Evolutionary conservation across 148 eudicot genomes (phyloP), one percentile per base, ranked within the genome.

Genomic region (Cornus suecica): DNA sequence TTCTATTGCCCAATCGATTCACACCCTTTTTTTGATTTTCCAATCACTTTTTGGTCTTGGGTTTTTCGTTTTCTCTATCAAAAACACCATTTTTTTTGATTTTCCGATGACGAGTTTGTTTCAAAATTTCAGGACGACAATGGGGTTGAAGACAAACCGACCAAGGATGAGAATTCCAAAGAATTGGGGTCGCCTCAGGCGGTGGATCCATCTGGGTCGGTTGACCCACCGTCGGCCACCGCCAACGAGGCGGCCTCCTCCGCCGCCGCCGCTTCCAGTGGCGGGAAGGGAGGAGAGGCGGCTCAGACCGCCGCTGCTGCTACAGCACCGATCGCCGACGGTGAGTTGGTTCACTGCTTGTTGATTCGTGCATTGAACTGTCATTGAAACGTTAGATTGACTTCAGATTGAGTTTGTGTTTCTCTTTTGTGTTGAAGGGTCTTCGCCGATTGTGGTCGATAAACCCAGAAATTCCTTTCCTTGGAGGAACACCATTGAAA

Each of bases 121-220:
- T 27, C 69, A 20, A 73, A 73, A 64, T 79, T 79, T 29, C 66
- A 90, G 94, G 87, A 76, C 9, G 91, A 86, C 16, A 80, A 79
- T 79, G 90, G 77, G 20, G 80, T 64, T 70, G 79, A 68, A 32
- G 90, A 83, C 69, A 88, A 88, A 77, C 75, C 84, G 45, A 73
- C 78, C 69, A 71, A 76, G 73, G 84, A 74, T 32, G 92, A 87
- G 74, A 89, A 81, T 88, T 83, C 90, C 25, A 90, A 88, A 83
- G 86, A 85, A 52, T 11, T 77, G 72, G 68, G 85, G 66, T 62
- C 80, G 37, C 79, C 85, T 28, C 80, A 78, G 69, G 74, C 71
- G 29, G 69, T 67, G 77, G 89, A 87, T 81, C 82, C 84, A 14
- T 74, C 80, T 8, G 79, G 68, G 9, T 45, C 71, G 25, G 70